Conservation (phyloP, 371 early-diverging fungal genomes). For the Mortierella sp. region DNA sequence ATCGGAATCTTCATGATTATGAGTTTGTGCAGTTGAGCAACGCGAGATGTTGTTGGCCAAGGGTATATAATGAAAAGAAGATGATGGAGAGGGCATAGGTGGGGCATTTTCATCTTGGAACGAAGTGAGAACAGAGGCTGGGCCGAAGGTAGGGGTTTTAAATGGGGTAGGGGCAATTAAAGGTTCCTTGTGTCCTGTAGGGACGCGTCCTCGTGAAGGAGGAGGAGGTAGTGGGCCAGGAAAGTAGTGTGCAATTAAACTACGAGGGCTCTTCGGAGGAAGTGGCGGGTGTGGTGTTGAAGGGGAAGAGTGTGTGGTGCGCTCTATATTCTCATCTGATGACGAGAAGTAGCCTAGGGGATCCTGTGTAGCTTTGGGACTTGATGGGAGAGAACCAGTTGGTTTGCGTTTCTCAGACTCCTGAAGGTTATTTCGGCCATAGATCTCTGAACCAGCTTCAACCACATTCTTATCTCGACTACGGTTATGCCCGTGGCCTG, state of each 20-base stretch:
- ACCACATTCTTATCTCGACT: neutral
- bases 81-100: conserved; percentile 28
- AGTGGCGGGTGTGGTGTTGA: conserved; percentile 31
- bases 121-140: conserved; percentile 5
- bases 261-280: conserved; percentile 38
- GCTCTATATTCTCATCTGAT: neutral
- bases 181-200: conserved; percentile 1
- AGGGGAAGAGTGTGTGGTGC: conserved; percentile 11
- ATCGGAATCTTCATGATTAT: conserved; percentile 10
- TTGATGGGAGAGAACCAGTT: conserved; percentile 27
- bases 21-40: conserved; percentile 7
- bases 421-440: neutral
- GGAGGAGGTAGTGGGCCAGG: conserved; percentile 42
- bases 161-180: conserved; percentile 24
- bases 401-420: neutral
- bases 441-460: no score
- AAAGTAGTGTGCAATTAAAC: conserved; percentile 48
- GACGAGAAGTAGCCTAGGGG: neutral
- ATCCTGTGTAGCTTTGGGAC: conserved; percentile 4
- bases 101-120: neutral
- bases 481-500: conserved; percentile 20
- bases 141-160: conserved; percentile 51
- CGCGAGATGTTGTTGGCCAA: conserved; percentile 17
- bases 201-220: conserved; percentile 17
- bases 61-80: conserved; percentile 30